Conservation (phyloP, 1,284 basidiomycete genomes). For the Sporisorium graminicola region DNA sequence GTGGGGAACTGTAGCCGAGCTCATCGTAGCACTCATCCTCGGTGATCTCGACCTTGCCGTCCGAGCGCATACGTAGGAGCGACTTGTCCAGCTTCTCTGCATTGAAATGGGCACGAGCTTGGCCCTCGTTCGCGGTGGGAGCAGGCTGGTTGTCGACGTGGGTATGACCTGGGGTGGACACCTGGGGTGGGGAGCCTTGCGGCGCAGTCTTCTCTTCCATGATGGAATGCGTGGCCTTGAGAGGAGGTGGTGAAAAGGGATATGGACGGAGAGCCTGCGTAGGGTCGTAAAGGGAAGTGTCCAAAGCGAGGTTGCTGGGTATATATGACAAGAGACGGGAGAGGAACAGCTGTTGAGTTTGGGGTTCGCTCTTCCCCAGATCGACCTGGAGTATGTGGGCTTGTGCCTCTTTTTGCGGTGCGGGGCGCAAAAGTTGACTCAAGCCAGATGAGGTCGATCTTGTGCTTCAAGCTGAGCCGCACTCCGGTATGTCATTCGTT, state of each 20-base stretch:
- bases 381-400: too few relatives aligned
- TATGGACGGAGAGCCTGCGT: too few relatives aligned
- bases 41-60: constrained; percentile 51
- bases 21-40: constrained; percentile 50
- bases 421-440: background rate
- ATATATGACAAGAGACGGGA: background rate
- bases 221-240: background rate
- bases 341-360: background rate
- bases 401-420: background rate
- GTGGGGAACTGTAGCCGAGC: constrained; percentile 63
- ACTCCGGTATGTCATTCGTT: background rate
- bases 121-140: constrained; percentile 15
- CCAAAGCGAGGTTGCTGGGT: background rate
- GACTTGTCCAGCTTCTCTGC: constrained; percentile 49
- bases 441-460: background rate
- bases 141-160: constrained; percentile 18
- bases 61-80: constrained; percentile 36
- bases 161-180: constrained; percentile 19
- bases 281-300: background rate
- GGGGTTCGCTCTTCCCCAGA: constrained; percentile 1
- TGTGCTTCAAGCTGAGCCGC: background rate
- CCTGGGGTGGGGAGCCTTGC: constrained; percentile 14
- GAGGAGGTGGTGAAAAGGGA: background rate
- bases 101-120: constrained; percentile 37
- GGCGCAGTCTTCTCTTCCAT: constrained; percentile 32